Evolutionary conservation across 768 basidiomycete genomes (phyloP), one percentile per base, ranked within the genome.

Genomic region (Suillus fuscotomentosus): DNA sequence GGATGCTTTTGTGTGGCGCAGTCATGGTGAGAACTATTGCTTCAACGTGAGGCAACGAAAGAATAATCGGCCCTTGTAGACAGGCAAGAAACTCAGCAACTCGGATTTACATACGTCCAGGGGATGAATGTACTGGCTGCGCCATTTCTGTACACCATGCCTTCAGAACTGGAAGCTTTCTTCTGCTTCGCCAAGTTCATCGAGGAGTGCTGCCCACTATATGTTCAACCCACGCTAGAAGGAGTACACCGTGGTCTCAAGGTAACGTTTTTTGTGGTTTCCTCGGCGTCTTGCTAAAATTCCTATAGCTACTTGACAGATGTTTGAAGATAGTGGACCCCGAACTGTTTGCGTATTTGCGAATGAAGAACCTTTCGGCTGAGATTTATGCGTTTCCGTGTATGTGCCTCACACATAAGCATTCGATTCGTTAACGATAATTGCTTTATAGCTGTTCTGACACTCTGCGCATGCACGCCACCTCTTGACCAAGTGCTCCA

Each of bases 121-220:
- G 97, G 97, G 38, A 98, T 97, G 95, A 99, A 99, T 74, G 97
- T 99, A 56, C 88, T 99, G 42, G 95, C 96, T 24, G 97, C 97
- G 3, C 97, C 97, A 0, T 99, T 99, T 76, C 83, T 99, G 36
- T 99, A 97, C 73, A 94, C 92, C 13, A 92, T 99, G 88, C 96
- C 97, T 7, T 95, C 95, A 11, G 95, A 99, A 76, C 78, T 99
- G n/a, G 97, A 99, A 76, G 97, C 97, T 1, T 99, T 98, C 77
- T 95, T 90, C 66, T 97, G 94, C 77, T 99, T 99, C 72, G 86
- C 94, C 34, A 92, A 90, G 70, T 99, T 99, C 74, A 97, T 99
- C 69, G 97, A 98, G 78, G 88, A 90, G 63, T 89, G 86, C 10
- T 98, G 96, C 77, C 97, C 97, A 10, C 78, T 95, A n/a, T 99